Conservation (phyloP, 768 basidiomycete genomes). For the Antrodiella citrinella region DNA sequence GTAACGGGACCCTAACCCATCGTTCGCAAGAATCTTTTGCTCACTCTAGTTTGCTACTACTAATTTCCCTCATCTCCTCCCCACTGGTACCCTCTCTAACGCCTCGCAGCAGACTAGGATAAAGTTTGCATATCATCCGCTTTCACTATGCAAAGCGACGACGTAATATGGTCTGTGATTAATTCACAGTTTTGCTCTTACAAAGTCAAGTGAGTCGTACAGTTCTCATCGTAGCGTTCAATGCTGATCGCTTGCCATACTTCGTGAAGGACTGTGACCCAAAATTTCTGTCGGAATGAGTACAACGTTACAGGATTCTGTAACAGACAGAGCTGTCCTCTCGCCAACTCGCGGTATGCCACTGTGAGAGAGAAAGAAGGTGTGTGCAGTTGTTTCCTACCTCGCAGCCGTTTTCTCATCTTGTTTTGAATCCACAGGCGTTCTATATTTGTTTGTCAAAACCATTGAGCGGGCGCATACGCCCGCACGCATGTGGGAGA, state of each 20-base stretch:
- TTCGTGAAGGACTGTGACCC: conserved; percentile 81
- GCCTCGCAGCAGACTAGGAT: too few relatives aligned
- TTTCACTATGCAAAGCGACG: conserved; percentile 81
- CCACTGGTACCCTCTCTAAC: too few relatives aligned
- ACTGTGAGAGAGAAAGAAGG: conserved; percentile 98
- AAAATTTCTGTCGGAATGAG: conserved; percentile 98
- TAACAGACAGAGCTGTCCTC: conserved; percentile 88
- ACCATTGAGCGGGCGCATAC: conserved; percentile 96
- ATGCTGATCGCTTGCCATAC: conserved; percentile 8
- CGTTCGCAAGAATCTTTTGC: too few relatives aligned
- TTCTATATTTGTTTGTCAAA: conserved; percentile 91
- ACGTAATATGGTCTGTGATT: conserved; percentile 96
- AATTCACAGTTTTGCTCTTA: conserved; percentile 96
- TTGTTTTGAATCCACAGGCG: conserved; percentile 36
- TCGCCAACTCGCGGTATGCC: conserved; percentile 97
- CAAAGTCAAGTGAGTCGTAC: conserved; percentile 86
- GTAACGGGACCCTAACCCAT: neutral
- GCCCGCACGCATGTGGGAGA: conserved; percentile 97
- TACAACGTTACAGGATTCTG: conserved; percentile 98
- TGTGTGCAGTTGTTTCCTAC: conserved; percentile 20
- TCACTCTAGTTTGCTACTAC: too few relatives aligned
- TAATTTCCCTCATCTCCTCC: too few relatives aligned
- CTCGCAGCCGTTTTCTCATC: conserved; percentile 1
- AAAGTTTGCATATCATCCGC: too few relatives aligned
- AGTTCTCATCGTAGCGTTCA: neutral